Base-by-base conservation (phyloP, 1,284 basidiomycete genomes). In the Tilletia caries region DNA sequence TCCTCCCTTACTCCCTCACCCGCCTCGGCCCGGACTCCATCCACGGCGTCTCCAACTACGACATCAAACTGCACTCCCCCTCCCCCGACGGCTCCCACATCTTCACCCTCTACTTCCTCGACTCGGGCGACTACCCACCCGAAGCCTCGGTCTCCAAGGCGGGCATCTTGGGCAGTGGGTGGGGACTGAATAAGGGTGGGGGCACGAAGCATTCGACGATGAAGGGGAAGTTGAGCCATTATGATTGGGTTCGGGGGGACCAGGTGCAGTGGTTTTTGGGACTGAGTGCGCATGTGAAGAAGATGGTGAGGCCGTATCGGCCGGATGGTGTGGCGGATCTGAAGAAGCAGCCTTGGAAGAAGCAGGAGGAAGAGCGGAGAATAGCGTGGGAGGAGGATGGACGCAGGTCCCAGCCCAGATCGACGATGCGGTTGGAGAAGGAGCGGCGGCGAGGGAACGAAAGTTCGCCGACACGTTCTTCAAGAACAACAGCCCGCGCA, bases 51-150 rank as follows among this genome's bases (percentile, higher is more conserved):
- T 81, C 66, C 60, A 67, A 70, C 67, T 70, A 67, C 60, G 37
- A 73, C 41, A 33, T 70, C 25, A 67, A 78, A 58, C 33, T 60
- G 29, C 68, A 62, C 41, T 75, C 64, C 52, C 75, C 69, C 1
- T 66, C 52, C 68, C 68, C 46, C 50, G 67, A 71, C n/a, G 90
- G 88, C 81, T 92, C 89, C 0, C 92, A 94, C 73, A 85, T 96
- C 10, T 86, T 95, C 70, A 94, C 92, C 0, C 83, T 98, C 2
- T 98, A 97, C 84, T 93, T 97, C 86, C 85, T 98, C 71, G 95
- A 98, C 83, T 94, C 93, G 1, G 92, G 92, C 23, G 86, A 89
- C 0, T 23, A 72, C 20, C 73, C 75, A 1, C 69, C 70, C 13
- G 72, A 69, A 64, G 68, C 73, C 29, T 29, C 66, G 8, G 20